Percentiles rank a stretch among this genome's conserved stretches.
Conservation (phyloP, 2,329 filamentous ascomycete genomes). For the Aureobasidium namibiae region DNA sequence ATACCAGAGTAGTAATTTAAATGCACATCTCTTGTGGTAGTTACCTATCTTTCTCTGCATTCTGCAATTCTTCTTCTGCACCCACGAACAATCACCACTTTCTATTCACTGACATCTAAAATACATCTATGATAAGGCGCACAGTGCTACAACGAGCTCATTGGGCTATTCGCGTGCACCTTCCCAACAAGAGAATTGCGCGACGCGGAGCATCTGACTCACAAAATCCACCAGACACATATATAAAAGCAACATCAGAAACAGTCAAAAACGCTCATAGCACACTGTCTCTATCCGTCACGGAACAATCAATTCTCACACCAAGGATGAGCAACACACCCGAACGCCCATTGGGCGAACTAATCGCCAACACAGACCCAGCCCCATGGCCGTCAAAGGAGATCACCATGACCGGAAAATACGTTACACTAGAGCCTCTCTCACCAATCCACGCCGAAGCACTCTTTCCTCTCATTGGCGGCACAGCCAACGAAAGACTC, state of each 20-base stretch:
- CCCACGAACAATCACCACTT: background rate
- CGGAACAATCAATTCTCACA: background rate
- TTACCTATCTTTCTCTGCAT: too few species aligned
- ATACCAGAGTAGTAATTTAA: too few species aligned
- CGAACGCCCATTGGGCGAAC: background rate
- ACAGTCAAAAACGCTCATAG: too few species aligned
- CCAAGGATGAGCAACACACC: constrained; percentile 1
- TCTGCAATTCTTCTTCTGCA: background rate
- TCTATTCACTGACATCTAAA: background rate
- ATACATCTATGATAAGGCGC: background rate
- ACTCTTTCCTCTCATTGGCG: constrained; percentile 16
- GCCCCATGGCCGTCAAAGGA: constrained; percentile 7
- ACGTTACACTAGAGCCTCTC: constrained; percentile 15
- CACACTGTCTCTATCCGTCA: background rate
- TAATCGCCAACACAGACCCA: background rate
- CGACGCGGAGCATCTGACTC: background rate
- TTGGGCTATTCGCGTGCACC: background rate
- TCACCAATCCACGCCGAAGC: constrained; percentile 11
- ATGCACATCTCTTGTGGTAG: too few species aligned
- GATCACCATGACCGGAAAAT: constrained; percentile 11
- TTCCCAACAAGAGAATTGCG: background rate
- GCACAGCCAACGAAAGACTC: constrained; percentile 19
- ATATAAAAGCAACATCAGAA: background rate
- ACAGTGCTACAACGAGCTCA: background rate
- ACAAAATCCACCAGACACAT: background rate